These are phyloP conservation scores for Fragilaria crotonensis DNA, from an alignment of 108 stramenopile genomes.

Conservation along the genomic window DNA sequence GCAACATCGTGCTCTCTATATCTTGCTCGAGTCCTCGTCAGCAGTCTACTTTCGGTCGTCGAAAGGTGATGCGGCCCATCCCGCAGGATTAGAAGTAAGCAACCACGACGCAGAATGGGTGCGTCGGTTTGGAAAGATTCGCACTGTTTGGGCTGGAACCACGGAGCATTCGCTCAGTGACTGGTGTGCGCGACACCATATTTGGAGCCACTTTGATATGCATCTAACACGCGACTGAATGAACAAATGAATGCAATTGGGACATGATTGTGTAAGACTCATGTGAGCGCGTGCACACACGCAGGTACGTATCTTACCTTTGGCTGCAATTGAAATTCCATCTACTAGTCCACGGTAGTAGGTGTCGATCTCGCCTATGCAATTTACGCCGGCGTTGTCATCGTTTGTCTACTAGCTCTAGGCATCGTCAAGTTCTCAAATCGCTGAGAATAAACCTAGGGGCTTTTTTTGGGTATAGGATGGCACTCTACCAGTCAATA, in stretches of 20 bases:
- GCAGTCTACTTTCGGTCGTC: conserved; percentile 32
- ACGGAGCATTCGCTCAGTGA: conserved; percentile 71
- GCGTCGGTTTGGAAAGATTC: conserved; percentile 69
- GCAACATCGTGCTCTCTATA: conserved; percentile 3
- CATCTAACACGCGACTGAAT: conserved; percentile 6
- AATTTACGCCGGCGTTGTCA: too few species aligned
- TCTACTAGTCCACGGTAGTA: too few species aligned
- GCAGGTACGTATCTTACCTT: too few species aligned
- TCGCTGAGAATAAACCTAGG: too few species aligned
- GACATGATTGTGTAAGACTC: too few species aligned
- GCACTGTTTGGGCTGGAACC: conserved; percentile 68
- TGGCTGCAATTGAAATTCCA: too few species aligned
- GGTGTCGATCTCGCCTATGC: too few species aligned
- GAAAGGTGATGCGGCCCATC: conserved; percentile 32
- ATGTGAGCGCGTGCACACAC: too few species aligned
- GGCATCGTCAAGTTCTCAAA: too few species aligned
- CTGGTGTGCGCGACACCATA: conserved; percentile 45
- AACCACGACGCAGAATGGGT: conserved; percentile 63
- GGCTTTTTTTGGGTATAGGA: too few species aligned
- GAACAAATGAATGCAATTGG: not conserved
- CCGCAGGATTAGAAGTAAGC: conserved; percentile 24
- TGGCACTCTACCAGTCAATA: too few species aligned
- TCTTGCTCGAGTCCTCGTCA: conserved; percentile 21
- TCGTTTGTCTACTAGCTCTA: too few species aligned
- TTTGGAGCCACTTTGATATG: conserved; percentile 78